Conservation (phyloP, 163 green algal species). For the Chloromonas sp. region DNA sequence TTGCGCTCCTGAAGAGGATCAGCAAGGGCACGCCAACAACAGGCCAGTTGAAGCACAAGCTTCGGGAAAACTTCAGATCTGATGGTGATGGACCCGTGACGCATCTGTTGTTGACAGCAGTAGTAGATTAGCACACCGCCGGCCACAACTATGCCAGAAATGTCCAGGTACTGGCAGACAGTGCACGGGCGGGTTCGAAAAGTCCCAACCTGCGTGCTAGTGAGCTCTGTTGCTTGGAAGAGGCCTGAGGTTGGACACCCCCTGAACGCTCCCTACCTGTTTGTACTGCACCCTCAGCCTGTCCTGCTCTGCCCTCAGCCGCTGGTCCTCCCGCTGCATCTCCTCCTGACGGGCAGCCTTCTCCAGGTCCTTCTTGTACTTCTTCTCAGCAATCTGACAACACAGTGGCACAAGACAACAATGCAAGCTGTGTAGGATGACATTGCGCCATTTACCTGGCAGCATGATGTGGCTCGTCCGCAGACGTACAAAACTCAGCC, state of each 20-base stretch:
- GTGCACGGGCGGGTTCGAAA: no score
- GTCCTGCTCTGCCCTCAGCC: slow-evolving; percentile 9
- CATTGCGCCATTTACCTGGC: no score
- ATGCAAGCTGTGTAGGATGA: not conserved
- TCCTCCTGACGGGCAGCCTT: slow-evolving; percentile 20
- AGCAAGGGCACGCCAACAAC: not conserved
- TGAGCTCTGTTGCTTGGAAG: no score
- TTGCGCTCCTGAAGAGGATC: not conserved
- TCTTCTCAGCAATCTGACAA: slow-evolving; percentile 28
- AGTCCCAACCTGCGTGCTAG: no score
- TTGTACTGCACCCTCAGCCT: slow-evolving; percentile 6
- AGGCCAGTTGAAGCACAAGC: not conserved
- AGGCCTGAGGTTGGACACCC: no score
- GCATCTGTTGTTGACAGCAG: no score
- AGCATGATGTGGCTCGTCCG: no score
- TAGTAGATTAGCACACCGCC: no score
- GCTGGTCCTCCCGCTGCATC: slow-evolving; percentile 18
- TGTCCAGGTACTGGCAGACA: no score
- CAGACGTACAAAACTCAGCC: no score
- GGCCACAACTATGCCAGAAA: no score
- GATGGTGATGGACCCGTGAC: no score
- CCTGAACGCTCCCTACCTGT: not conserved
- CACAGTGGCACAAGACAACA: not conserved
- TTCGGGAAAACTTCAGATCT: not conserved
- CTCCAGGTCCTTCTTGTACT: slow-evolving; percentile 24